These are phyloP conservation scores for Agrostemma githago DNA, from an alignment of 148 eudicot species.

Conservation along the genomic window DNA sequence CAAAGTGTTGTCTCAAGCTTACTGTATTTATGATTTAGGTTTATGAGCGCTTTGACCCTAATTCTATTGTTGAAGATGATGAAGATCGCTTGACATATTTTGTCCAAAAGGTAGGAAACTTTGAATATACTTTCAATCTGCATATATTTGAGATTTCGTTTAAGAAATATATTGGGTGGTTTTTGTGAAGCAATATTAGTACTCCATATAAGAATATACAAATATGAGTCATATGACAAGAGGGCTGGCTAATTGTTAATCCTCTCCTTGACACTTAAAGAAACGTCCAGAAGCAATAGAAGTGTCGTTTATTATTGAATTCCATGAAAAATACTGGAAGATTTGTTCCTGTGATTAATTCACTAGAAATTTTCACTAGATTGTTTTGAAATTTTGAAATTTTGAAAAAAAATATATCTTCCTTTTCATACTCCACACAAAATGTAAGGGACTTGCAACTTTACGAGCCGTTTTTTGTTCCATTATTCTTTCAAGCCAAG, in stretches of 20 bases:
- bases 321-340: too few species aligned
- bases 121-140: not conserved
- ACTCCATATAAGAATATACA: too few species aligned
- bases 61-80: conserved; percentile 63
- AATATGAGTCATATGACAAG: too few species aligned
- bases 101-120: conserved; percentile 49
- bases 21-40: conserved; percentile 39
- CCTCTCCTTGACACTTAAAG: too few species aligned
- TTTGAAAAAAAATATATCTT: not conserved
- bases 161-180: not conserved
- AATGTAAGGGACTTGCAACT: not conserved
- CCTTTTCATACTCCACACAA: not conserved
- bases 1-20: not conserved
- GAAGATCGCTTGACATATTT: conserved; percentile 81
- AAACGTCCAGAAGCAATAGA: too few species aligned
- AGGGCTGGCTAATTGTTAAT: too few species aligned
- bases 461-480: not conserved
- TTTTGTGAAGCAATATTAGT: not conserved
- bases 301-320: too few species aligned
- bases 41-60: conserved; percentile 74
- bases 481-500: not conserved
- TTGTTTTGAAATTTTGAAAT: not conserved
- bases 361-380: not conserved
- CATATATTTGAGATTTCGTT: not conserved
- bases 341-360: not conserved